Percentiles rank a stretch among this genome's conserved stretches.
Evolutionary conservation across 1,284 basidiomycete species (phyloP).

Genomic region (Hortiboletus rubellus): DNA sequence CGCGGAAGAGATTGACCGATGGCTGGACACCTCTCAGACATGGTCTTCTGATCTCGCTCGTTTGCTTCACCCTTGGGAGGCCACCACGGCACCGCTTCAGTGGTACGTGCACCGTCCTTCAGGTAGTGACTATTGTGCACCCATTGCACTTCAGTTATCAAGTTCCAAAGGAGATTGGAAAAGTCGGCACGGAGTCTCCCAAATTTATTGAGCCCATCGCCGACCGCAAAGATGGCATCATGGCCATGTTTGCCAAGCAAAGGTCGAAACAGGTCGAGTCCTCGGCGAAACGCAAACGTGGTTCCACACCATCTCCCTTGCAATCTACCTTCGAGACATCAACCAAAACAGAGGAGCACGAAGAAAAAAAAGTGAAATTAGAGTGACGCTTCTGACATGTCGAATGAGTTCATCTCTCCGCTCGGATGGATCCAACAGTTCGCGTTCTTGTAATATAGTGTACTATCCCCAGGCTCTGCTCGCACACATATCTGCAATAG

Average conservation of each 20-base stretch:
- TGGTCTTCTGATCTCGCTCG: constrained; percentile 65
- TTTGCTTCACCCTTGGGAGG: constrained; percentile 68
- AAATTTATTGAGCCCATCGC: constrained; percentile 82
- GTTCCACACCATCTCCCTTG: constrained; percentile 5
- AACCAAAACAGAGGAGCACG: constrained; percentile 17
- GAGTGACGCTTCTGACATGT: not conserved
- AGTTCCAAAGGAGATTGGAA: constrained; percentile 90
- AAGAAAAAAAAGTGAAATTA: constrained; percentile 27
- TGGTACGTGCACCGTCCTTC: constrained; percentile 50
- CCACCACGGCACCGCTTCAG: constrained; percentile 55
- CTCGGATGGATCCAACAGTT: not conserved
- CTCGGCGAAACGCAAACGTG: constrained; percentile 29
- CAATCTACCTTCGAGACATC: not conserved
- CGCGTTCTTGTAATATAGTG: constrained; percentile 18
- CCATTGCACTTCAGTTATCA: constrained; percentile 61
- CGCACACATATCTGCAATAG: not conserved
- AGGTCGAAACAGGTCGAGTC: constrained; percentile 27
- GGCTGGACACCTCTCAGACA: constrained; percentile 74
- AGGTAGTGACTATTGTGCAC: not conserved
- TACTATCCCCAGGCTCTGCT: constrained; percentile 1
- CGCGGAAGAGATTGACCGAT: constrained; percentile 59
- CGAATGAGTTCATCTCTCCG: not conserved
- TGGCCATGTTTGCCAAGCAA: constrained; percentile 83
- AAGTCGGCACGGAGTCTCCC: constrained; percentile 81
- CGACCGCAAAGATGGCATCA: constrained; percentile 83